Base-by-base conservation (phyloP, 306 rosid genomes). In the Vigna trinervia region DNA sequence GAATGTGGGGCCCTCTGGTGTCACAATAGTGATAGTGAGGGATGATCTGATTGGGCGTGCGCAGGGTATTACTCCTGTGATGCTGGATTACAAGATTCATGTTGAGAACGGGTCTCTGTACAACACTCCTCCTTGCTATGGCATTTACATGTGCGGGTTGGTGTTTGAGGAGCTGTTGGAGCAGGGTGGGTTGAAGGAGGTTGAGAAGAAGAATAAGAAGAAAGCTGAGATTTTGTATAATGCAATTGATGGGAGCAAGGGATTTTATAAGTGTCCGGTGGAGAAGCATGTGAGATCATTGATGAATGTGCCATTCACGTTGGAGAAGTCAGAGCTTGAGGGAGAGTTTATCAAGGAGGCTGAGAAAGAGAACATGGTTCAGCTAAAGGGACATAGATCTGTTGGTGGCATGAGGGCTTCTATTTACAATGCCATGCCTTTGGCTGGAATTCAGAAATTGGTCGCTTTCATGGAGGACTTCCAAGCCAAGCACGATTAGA, bases 401-500 rank as follows among this genome's bases (percentile, higher is more conserved):
- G 96, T 92, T 62, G 97, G 97, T 45, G 97, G 96, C 3, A 92
- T 92, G 96, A 80, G 97, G 53, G 97, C 97, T 56, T 92, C 97
- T 0, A 92, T 92, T n/a, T 92, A 92, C 75, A 92, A 92, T 74
- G 97, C 97, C 3, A 90, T 92, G 97, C 94, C 97, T 47, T 80
- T 90, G 78, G 89, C 97, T 77, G 97, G 97, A 19, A 91, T 90
- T 77, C 92, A 92, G 82, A 92, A 87, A 74, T 81, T 92, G 87
- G 94, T 92, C 17, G 91, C 85, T 79, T 89, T 92, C 91, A 90
- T 89, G 97, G 85, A 85, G 89, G 92, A 90, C 51, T 92, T 92
- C 79, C 97, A 92, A 76, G 88, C 89, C n/a, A 90, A 74, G 87
- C 88, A 90, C 66, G 91, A 84, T 57, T 90, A 87, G 77, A 52